Conservation (phyloP, 208 protist genomes). For the Crithidia brevicula region DNA sequence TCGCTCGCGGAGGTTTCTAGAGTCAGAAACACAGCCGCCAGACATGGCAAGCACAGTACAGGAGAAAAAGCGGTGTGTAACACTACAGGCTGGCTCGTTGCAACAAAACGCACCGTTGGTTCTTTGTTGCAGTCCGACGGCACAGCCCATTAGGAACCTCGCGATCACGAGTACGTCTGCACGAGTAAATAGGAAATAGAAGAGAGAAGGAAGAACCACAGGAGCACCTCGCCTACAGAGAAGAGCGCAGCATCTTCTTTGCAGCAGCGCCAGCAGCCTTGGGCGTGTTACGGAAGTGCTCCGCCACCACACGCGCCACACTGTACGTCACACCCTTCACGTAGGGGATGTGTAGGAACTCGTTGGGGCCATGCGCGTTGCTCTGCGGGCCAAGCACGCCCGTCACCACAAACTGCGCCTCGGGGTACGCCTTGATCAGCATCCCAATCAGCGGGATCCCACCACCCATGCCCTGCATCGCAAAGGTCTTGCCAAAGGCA, state of each 20-base stretch:
- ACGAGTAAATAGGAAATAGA: too few species aligned
- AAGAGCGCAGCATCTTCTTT: background rate
- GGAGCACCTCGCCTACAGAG: background rate
- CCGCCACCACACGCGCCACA: slow-evolving; percentile 80
- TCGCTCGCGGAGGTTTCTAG: too few species aligned
- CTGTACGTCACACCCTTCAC: slow-evolving; percentile 86
- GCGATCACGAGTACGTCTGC: too few species aligned
- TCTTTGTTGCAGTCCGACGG: too few species aligned
- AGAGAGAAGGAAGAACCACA: background rate
- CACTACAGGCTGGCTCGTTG: too few species aligned
- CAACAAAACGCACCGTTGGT: too few species aligned
- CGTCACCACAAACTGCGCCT: slow-evolving; percentile 94
- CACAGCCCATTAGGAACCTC: too few species aligned
- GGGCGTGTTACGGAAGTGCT: slow-evolving; percentile 67
- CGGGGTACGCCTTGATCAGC: slow-evolving; percentile 88
- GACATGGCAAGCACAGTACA: too few species aligned
- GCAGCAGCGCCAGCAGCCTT: too few species aligned
- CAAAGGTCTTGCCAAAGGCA: slow-evolving; percentile 81
- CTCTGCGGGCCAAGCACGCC: slow-evolving; percentile 91
- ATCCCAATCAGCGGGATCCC: slow-evolving; percentile 96
- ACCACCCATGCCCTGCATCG: slow-evolving; percentile 84
- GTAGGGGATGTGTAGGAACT: slow-evolving; percentile 94
- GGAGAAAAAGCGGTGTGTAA: too few species aligned
- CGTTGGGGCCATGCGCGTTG: slow-evolving; percentile 96
- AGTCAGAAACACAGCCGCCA: too few species aligned